Conservation (phyloP, 371 early-diverging fungal genomes). For the Mortierella polycephala region DNA sequence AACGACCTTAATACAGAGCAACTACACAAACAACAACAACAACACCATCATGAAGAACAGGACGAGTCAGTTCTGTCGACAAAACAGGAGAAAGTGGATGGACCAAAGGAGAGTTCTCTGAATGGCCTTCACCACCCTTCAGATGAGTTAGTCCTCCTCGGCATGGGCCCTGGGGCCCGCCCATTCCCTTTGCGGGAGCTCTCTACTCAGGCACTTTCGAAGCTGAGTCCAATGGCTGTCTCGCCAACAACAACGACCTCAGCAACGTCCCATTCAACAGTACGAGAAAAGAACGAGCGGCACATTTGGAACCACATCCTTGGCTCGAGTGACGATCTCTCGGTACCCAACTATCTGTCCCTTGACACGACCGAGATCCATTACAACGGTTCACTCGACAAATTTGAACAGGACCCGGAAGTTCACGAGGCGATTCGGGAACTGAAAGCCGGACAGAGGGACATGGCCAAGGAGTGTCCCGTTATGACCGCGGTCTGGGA, state of each 20-base stretch:
- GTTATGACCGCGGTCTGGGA: slow-evolving; percentile 54
- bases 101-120: neutral
- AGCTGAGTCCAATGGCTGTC: slow-evolving; percentile 2
- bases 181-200: slow-evolving; percentile 24
- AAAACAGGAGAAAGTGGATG: neutral
- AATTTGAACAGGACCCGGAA: slow-evolving; percentile 34
- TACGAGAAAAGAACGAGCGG: slow-evolving; percentile 9
- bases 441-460: slow-evolving; percentile 26
- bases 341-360: slow-evolving; percentile 27
- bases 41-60: slow-evolving; percentile 6
- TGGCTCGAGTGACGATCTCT: slow-evolving; percentile 9
- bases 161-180: slow-evolving; percentile 24
- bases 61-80: slow-evolving; percentile 8
- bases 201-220: slow-evolving; percentile 9
- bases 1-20: neutral
- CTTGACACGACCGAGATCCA: slow-evolving; percentile 40
- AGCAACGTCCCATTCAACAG: slow-evolving; percentile 4
- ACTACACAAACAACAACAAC: too few relatives aligned
- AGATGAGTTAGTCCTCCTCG: slow-evolving; percentile 37
- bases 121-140: slow-evolving; percentile 28
- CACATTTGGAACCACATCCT: slow-evolving; percentile 33
- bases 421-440: slow-evolving; percentile 25
- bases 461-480: slow-evolving; percentile 44
- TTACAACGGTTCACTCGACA: slow-evolving; percentile 32
- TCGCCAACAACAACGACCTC: slow-evolving; percentile 2